Percentiles rank a stretch among this genome's conserved stretches.
Conservation (phyloP, 768 basidiomycete species). For the Coprinopsis sp. region DNA sequence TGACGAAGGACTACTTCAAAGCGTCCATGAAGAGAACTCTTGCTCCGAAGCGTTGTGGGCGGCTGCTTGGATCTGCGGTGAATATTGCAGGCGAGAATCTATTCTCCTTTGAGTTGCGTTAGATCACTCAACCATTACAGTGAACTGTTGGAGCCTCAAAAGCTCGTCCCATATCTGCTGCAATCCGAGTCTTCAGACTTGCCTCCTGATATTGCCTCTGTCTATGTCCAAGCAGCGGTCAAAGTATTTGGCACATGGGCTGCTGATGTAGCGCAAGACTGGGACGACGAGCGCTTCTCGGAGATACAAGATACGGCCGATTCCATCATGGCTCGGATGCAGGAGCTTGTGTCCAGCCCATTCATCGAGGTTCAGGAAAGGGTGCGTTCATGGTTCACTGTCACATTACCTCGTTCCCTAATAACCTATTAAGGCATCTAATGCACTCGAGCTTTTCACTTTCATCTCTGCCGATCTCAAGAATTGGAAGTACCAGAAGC, state of each 20-base stretch:
- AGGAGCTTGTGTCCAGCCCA: conserved; percentile 51
- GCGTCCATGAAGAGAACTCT: conserved; percentile 62
- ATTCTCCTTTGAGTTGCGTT: conserved; percentile 6
- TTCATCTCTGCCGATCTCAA: conserved; percentile 74
- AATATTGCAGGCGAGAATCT: conserved; percentile 86
- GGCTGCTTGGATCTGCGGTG: conserved; percentile 95
- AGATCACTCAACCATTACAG: conserved; percentile 30
- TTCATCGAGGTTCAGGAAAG: conserved; percentile 93
- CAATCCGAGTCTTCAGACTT: conserved; percentile 54
- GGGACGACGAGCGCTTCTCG: conserved; percentile 68
- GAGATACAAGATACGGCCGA: conserved; percentile 64
- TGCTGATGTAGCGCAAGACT: conserved; percentile 66
- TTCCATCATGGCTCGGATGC: conserved; percentile 52
- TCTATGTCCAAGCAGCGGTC: conserved; percentile 76
- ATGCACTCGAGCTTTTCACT: conserved; percentile 66
- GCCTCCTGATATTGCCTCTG: conserved; percentile 60
- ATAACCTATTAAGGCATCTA: conserved; percentile 63
- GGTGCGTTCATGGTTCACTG: conserved; percentile 38
- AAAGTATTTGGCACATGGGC: conserved; percentile 90
- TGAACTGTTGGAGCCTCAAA: conserved; percentile 74
- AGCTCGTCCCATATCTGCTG: conserved; percentile 65
- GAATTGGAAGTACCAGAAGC: conserved; percentile 21
- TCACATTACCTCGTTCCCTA: neutral
- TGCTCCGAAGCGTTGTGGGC: conserved; percentile 89
- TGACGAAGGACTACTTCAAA: conserved; percentile 70